phyloP scores from a whole-genome alignment of 1,139 yeast species.

The Sugiyamaella novakii region DNA sequence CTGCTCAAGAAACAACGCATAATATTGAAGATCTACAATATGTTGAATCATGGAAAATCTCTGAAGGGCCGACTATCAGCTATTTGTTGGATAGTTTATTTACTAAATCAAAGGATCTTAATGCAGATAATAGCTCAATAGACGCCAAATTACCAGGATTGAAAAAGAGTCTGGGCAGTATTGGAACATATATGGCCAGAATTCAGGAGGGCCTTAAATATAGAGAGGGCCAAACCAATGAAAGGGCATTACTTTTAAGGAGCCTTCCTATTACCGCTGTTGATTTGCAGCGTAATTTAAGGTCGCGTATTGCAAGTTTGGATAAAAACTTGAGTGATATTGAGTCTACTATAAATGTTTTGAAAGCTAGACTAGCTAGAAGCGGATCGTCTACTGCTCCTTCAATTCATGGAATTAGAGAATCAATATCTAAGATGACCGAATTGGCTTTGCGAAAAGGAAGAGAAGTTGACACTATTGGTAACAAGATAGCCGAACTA shows the following conservation, averaged over 20 bases:
- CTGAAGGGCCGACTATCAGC: constrained; percentile 28
- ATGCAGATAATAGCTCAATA: constrained; percentile 17
- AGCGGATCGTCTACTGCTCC: constrained; percentile 18
- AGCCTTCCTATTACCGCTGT: constrained; percentile 35
- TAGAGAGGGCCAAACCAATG: constrained; percentile 28
- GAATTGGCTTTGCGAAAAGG: constrained; percentile 9
- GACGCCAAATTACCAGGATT: constrained; percentile 23
- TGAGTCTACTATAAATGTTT: constrained; percentile 30
- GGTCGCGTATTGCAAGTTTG: constrained; percentile 24
- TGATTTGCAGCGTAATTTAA: constrained; percentile 31
- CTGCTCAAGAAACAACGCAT: constrained; percentile 15
- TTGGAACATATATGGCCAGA: constrained; percentile 28
- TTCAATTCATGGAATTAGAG: constrained; percentile 14
- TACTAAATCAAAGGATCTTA: constrained; percentile 14
- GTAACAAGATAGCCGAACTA: constrained; percentile 5
- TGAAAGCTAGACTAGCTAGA: constrained; percentile 29
- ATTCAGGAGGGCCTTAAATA: constrained; percentile 31
- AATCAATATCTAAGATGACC: constrained; percentile 13
- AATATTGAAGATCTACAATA: constrained; percentile 26
- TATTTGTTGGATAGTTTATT: constrained; percentile 26
- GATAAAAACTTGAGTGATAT: constrained; percentile 27
- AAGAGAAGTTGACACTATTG: constrained; percentile 10
- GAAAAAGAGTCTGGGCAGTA: constrained; percentile 25
- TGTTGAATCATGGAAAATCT: constrained; percentile 30
- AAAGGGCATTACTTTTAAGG: constrained; percentile 28